phyloP scores from a whole-genome alignment of 371 early-diverging fungal species.

The Mucor mucedo region DNA sequence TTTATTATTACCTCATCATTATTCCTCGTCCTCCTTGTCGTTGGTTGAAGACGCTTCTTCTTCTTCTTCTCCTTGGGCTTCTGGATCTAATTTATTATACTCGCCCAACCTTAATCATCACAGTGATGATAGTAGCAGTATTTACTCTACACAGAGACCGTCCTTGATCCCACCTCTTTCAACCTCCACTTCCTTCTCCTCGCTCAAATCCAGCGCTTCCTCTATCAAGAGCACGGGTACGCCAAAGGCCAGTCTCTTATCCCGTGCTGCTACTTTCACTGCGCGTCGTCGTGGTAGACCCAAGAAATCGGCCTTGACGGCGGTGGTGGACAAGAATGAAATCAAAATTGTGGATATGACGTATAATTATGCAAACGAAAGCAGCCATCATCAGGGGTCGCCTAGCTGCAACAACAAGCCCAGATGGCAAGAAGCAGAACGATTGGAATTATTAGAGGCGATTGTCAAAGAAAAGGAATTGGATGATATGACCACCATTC shows the following conservation, averaged over 20 bases:
- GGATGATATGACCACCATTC: slow-evolving; percentile 47
- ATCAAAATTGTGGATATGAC: slow-evolving; percentile 2
- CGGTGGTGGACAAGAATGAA: background rate
- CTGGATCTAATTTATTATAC: background rate
- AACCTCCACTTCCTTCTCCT: background rate
- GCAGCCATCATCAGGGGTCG: background rate
- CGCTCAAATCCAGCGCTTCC: background rate
- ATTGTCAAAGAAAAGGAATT: slow-evolving; percentile 42
- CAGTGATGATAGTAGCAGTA: background rate
- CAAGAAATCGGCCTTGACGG: background rate
- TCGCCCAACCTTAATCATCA: background rate
- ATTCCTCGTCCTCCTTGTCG: background rate
- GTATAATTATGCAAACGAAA: background rate
- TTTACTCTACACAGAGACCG: background rate
- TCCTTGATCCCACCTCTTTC: background rate
- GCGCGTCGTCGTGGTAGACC: slow-evolving; percentile 20
- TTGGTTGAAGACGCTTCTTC: no score
- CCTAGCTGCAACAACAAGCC: slow-evolving; percentile 21
- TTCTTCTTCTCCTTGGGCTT: background rate
- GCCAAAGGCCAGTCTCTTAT: background rate
- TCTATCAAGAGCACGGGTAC: background rate
- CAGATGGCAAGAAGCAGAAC: slow-evolving; percentile 44
- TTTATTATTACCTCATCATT: background rate
- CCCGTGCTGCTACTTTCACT: slow-evolving; percentile 9
- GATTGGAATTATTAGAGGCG: slow-evolving; percentile 35